A percentile compares a stretch with the other conserved stretches of the same genome.
These are phyloP conservation scores for Ceratocystis eucalypticola DNA, from an alignment of 2,329 filamentous ascomycete genomes.

Conservation along the genomic window DNA sequence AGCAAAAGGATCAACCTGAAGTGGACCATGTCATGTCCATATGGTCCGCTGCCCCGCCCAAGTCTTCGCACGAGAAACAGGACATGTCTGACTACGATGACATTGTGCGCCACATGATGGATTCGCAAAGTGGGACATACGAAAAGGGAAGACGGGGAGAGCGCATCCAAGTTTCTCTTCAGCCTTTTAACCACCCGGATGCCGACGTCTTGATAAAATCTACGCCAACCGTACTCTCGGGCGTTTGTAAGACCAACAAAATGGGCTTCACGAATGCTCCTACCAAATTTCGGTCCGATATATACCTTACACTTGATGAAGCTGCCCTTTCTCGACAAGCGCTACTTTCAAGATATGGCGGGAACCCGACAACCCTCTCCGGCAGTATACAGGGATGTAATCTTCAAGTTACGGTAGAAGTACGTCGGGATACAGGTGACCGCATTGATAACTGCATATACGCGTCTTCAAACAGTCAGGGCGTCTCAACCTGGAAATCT, in stretches of 20 bases:
- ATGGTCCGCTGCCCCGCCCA: constrained; percentile 45
- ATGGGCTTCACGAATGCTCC: constrained; percentile 92
- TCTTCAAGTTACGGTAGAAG: constrained; percentile 78
- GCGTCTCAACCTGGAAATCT: constrained; percentile 77
- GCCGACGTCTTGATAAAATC: constrained; percentile 69
- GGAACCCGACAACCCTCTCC: constrained; percentile 61
- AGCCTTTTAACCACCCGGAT: constrained; percentile 63
- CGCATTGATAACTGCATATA: constrained; percentile 81
- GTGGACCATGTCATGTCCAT: constrained; percentile 63
- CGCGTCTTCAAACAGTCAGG: constrained; percentile 65
- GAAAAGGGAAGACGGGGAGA: constrained; percentile 60
- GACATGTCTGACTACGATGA: constrained; percentile 56
- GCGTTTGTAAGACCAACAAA: constrained; percentile 66
- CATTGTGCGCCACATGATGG: constrained; percentile 58
- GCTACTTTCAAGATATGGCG: constrained; percentile 49
- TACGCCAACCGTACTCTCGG: constrained; percentile 76
- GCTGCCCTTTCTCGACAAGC: constrained; percentile 68
- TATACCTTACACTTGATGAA: constrained; percentile 76
- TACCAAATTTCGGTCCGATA: constrained; percentile 77
- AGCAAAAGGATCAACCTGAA: constrained; percentile 53
- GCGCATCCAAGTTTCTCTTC: constrained; percentile 64
- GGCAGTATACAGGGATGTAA: constrained; percentile 53
- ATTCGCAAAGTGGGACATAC: constrained; percentile 59
- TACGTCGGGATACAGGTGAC: constrained; percentile 64
- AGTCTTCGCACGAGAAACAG: constrained; percentile 40